A percentile compares a stretch with the other conserved stretches of the same genome.
Conservation (phyloP, 768 basidiomycete species). For the Coprinopsis marcescibilis region DNA sequence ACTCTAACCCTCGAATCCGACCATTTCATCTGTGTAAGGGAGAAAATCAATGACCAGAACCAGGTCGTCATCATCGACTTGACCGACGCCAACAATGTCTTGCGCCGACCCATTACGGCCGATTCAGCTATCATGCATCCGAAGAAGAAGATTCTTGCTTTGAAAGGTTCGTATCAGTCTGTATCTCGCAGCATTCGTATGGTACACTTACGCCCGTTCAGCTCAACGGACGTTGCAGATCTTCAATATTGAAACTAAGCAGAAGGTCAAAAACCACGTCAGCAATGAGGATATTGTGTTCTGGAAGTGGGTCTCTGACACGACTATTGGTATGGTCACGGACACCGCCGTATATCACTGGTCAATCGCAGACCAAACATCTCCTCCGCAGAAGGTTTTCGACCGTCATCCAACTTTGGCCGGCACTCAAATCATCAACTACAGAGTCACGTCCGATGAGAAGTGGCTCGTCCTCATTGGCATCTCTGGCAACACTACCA, state of each 20-base stretch:
- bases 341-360: slow-evolving; percentile 92
- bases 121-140: slow-evolving; percentile 99
- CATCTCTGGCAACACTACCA: slow-evolving; percentile 86
- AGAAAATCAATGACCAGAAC: slow-evolving; percentile 91
- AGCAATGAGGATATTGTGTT: slow-evolving; percentile 94
- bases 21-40: slow-evolving; percentile 96
- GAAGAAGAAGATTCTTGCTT: slow-evolving; percentile 89
- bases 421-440: slow-evolving; percentile 98
- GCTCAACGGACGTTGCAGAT: slow-evolving; percentile 93
- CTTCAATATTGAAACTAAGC: slow-evolving; percentile 97
- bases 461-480: slow-evolving; percentile 98
- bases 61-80: slow-evolving; percentile 99
- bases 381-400: slow-evolving; percentile 87
- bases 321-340: slow-evolving; percentile 91
- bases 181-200: not conserved
- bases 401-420: slow-evolving; percentile 94
- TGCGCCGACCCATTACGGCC: slow-evolving; percentile 93
- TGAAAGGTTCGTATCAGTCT: slow-evolving; percentile 63
- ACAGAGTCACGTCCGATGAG: slow-evolving; percentile 86
- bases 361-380: slow-evolving; percentile 69
- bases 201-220: slow-evolving; percentile 28
- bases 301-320: slow-evolving; percentile 97
- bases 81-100: slow-evolving; percentile 93
- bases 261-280: slow-evolving; percentile 93
- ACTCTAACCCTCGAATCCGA: slow-evolving; percentile 95